Evolutionary conservation across 192 early-diverging fungal species (phyloP), one percentile per base, ranked within the genome.

Genomic region (Coemansia sp.): DNA sequence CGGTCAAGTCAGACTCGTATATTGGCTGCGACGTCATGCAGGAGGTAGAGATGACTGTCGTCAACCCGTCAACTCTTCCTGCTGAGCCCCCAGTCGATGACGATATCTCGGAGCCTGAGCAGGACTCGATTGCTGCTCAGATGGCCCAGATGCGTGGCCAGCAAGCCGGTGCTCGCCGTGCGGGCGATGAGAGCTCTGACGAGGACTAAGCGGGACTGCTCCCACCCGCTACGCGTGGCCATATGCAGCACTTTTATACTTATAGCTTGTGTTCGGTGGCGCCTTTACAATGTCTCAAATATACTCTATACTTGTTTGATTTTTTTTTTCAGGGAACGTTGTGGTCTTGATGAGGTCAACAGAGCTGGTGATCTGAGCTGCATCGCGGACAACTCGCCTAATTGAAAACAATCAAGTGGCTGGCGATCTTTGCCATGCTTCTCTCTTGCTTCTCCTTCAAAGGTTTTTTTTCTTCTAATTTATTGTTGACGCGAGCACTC

Each of bases 101-200:
- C 73, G 93, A 95, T 63, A 98, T 98, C 64, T 95, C 94, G 18
- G 97, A 98, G 71, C 96, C 96, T 38, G 97, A 97, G 62, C 95
- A 96, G 61, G 95, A 97, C 80, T 92, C 92, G 39, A 91, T 98
- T 74, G 95, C 95, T 27, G 97, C 95, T 9, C 95, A 97, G 85
- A 95, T 98, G 95, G 90, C 93, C 41, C 76, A 93, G 84, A 88
- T 96, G 87, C 89, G 91, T 38, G 91, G 90, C 75, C 91, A 94
- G 83, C 86, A 84, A 49, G 66, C 73, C 16, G 79, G 79, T 43
- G 67, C 70, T 53, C 79, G 76, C 38, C 79, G 77, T 22, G 69
- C 60, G 13, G 72, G 65, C 43, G 74, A 84, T 53, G 82, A 84
- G 60, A 85, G 77, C 66, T 87, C 86, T 2, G 86, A 87, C 64